Evolutionary conservation across 257 asterid genomes (phyloP).

Genomic region (Penstemon newberryi): DNA sequence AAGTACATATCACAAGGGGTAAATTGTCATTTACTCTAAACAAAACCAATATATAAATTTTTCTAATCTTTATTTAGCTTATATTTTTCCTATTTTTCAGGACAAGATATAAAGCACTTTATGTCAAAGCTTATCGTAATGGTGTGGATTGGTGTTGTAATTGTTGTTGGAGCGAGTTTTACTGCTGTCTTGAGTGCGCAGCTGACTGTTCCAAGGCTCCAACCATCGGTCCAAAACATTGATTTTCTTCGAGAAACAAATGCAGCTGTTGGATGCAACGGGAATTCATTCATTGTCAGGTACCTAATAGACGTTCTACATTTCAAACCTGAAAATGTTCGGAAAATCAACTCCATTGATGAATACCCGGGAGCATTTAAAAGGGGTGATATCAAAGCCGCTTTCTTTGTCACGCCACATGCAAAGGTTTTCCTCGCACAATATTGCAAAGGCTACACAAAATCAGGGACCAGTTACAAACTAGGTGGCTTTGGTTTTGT

Average conservation of each 20-base stretch:
- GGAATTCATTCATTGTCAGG: conserved; percentile 42
- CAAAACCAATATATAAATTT: no score
- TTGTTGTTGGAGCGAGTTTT: conserved; percentile 51
- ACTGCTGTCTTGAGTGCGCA: conserved; percentile 60
- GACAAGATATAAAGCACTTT: conserved; percentile 41
- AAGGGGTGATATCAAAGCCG: conserved; percentile 57
- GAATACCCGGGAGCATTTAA: conserved; percentile 51
- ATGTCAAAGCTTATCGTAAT: conserved; percentile 52
- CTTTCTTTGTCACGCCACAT: conserved; percentile 59
- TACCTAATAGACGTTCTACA: conserved; percentile 39
- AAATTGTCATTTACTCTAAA: no score
- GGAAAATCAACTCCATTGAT: conserved; percentile 25
- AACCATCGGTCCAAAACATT: conserved; percentile 42
- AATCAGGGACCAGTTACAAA: conserved; percentile 48
- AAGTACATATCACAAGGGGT: no score
- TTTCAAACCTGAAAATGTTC: conserved; percentile 43
- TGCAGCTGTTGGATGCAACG: conserved; percentile 57
- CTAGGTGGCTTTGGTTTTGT: conserved; percentile 77
- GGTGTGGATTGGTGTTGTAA: conserved; percentile 48
- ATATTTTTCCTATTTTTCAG: conserved; percentile 32
- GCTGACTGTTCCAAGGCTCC: conserved; percentile 58
- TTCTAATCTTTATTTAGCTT: no score
- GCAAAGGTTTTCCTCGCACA: conserved; percentile 55
- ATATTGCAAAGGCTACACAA: conserved; percentile 53
- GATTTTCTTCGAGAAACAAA: conserved; percentile 42